These are phyloP conservation scores for Lentinula edodes DNA, from an alignment of 768 basidiomycete genomes.

Conservation along the genomic window DNA sequence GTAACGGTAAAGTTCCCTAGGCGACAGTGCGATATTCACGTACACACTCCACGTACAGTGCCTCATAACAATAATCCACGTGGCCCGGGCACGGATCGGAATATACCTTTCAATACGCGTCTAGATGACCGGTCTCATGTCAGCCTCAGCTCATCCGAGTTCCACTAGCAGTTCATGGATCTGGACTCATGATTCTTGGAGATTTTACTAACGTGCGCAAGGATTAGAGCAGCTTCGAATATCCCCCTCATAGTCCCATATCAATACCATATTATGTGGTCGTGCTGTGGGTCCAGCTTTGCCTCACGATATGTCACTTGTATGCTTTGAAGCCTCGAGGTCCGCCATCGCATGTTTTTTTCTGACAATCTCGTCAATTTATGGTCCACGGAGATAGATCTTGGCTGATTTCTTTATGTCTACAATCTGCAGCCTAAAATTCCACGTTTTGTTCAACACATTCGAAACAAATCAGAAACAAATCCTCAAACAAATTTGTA, in stretches of 20 bases:
- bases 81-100: too few relatives aligned
- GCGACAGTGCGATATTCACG: background rate
- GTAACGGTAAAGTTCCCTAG: background rate
- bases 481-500: background rate
- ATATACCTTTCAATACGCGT: too few relatives aligned
- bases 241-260: too few relatives aligned
- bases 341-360: background rate
- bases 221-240: too few relatives aligned
- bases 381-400: background rate
- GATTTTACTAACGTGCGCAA: too few relatives aligned
- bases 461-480: background rate
- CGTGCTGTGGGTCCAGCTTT: background rate
- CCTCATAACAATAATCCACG: too few relatives aligned
- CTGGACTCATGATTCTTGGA: too few relatives aligned
- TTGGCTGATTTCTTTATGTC: background rate
- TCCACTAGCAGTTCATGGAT: too few relatives aligned
- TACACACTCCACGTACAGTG: background rate
- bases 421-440: background rate
- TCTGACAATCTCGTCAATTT: background rate
- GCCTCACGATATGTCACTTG: background rate
- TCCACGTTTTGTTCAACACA: background rate
- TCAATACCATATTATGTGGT: background rate
- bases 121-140: too few relatives aligned
- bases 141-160: too few relatives aligned
- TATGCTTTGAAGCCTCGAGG: background rate